Base-by-base conservation (phyloP, 805 yeast genomes). In the Yamadazyma endophytica region DNA sequence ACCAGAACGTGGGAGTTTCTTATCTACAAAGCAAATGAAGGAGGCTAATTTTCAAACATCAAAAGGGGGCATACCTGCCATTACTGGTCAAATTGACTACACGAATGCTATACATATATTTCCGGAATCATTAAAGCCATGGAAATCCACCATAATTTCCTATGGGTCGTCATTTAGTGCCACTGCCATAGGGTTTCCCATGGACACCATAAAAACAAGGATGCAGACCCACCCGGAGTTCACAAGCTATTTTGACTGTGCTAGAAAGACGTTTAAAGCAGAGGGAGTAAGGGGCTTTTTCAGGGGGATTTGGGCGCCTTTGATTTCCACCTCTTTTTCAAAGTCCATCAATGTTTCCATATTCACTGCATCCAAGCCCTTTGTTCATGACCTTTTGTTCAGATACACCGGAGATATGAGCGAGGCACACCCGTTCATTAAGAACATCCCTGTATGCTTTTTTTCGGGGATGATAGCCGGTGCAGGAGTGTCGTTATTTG, bases 201-300 rank as follows among this genome's bases (percentile, higher is more conserved):
- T 86, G 29, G 96, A 86, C 51, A 81, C 92, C n/a, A 66, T 87
- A 37, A 86, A 86, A 54, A 87, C 95, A 0, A 64, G 95, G 37
- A 79, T 83, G 78, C 96, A 86, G 52, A 82, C 94, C 0, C 81
- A 83, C 47, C 66, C 71, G 32, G 50, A 53, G 29, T 85, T 75
- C 57, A 59, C 61, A 11, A 68, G 74, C 30, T 69, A 79, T 17
- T 52, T 65, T 31, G 76, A 75, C 33, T 84, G 94, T 49, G 59
- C 81, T 13, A 47, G 49, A 21, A 58, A 68, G 26, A 79, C 94
- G 0, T 59, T 75, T 17, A 45, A 50, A 6, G 53, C 61, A 7
- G 95, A 83, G 47, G 95, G 95, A 0, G 22, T 78, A 4, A 40
- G 54, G 5, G 92, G 90, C 9, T 73, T 86, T 37, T 87, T 79